A percentile compares a stretch with the other conserved stretches of the same genome.
Conservation (phyloP, 2,329 filamentous ascomycete genomes). For the Huntiella bhutanensis region DNA sequence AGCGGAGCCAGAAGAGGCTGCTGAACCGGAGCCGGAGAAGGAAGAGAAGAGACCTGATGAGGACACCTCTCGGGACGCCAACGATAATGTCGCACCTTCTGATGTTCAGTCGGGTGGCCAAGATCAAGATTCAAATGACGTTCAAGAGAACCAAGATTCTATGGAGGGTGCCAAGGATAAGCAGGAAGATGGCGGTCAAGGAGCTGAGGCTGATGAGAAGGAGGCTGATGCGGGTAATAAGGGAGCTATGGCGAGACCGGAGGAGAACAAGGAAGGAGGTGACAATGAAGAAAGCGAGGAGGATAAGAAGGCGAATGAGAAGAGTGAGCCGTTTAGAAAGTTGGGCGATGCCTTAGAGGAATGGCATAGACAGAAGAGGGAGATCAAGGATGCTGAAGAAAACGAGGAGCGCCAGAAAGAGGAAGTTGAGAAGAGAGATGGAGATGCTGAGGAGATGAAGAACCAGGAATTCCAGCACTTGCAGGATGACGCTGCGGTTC, state of each 20-base stretch:
- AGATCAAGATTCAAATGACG: constrained; percentile 32
- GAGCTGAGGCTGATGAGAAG: constrained; percentile 44
- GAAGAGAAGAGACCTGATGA: constrained; percentile 18
- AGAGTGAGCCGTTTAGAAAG: constrained; percentile 69
- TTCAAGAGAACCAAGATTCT: constrained; percentile 42
- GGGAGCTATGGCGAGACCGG: constrained; percentile 31
- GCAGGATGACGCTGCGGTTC: constrained; percentile 58
- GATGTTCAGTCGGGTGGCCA: constrained; percentile 45
- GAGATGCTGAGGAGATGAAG: constrained; percentile 38
- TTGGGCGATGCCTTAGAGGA: constrained; percentile 80
- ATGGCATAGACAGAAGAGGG: constrained; percentile 75
- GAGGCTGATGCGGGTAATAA: constrained; percentile 45
- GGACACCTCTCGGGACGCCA: constrained; percentile 11
- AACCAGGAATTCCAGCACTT: constrained; percentile 86
- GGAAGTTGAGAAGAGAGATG: constrained; percentile 23
- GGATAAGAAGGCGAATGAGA: constrained; percentile 25
- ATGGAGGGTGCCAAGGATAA: constrained; percentile 41
- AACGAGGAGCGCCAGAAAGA: constrained; percentile 30
- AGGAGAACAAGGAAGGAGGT: constrained; percentile 24
- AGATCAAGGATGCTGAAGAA: constrained; percentile 42
- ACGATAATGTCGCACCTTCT: constrained; percentile 19
- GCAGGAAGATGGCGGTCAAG: constrained; percentile 46
- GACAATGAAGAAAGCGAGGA: constrained; percentile 28
- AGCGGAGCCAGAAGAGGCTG: constrained; percentile 34
- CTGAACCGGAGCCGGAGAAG: constrained; percentile 20